Evolutionary conservation across 352 stramenopile genomes (phyloP).

Genomic region (Phytopythium vexans): DNA sequence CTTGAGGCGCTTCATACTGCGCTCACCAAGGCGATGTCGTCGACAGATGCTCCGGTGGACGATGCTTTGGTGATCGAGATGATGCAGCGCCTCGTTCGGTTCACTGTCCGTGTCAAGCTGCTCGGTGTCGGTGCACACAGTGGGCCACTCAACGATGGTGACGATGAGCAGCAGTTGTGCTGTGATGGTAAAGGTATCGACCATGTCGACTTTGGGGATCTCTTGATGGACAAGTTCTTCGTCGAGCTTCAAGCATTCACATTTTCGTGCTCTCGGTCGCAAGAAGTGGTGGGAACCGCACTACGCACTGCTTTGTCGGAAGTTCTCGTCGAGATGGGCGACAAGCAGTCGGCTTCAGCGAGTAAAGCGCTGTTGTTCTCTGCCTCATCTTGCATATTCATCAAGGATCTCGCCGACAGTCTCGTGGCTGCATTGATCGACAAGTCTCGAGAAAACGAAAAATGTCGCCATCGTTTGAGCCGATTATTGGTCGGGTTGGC

Average conservation of each 20-base stretch:
- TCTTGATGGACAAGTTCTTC: conserved; percentile 67
- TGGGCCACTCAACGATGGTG: background rate
- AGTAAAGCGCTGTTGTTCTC: background rate
- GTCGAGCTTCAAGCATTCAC: conserved; percentile 44
- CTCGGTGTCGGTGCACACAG: background rate
- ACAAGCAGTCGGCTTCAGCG: background rate
- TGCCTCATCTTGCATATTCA: conserved; percentile 24
- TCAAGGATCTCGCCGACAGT: conserved; percentile 37
- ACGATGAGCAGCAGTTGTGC: background rate
- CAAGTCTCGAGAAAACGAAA: background rate
- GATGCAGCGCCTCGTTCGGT: conserved; percentile 24
- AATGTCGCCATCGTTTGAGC: conserved; percentile 9
- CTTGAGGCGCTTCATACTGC: conserved; percentile 36
- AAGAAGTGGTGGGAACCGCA: conserved; percentile 19
- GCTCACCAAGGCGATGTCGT: conserved; percentile 3
- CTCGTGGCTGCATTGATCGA: conserved; percentile 18
- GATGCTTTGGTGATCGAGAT: conserved; percentile 10
- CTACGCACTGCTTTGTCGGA: conserved; percentile 20
- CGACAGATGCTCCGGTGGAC: background rate
- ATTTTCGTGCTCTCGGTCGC: conserved; percentile 43
- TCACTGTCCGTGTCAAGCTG: conserved; percentile 24
- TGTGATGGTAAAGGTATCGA: conserved; percentile 1
- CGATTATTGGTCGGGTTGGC: conserved; percentile 34
- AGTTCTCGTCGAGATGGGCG: background rate
- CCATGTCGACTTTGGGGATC: conserved; percentile 30